Evolutionary conservation across 73 alveolate species (phyloP).

Genomic region (Halteria grandinella): DNA sequence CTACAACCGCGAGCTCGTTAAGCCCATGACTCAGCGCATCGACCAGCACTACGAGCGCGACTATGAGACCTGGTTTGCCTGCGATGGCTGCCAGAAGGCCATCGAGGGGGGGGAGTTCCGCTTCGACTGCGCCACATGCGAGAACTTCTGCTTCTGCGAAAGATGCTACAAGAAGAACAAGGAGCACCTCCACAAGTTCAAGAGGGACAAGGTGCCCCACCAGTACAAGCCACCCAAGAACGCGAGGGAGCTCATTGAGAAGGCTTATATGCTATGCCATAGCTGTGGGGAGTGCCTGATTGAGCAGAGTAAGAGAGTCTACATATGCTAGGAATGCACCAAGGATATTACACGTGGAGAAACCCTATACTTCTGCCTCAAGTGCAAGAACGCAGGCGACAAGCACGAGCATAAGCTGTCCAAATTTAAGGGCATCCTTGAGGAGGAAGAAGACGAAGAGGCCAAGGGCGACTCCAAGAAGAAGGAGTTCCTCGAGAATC

Average conservation of each 20-base stretch:
- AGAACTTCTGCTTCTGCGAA: slow-evolving; percentile 94
- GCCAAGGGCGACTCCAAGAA: slow-evolving; percentile 56
- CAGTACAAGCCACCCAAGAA: slow-evolving; percentile 91
- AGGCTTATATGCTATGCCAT: slow-evolving; percentile 67
- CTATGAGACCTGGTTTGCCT: slow-evolving; percentile 93
- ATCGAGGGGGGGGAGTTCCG: slow-evolving; percentile 90
- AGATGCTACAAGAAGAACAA: slow-evolving; percentile 77
- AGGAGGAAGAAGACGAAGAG: slow-evolving; percentile 54
- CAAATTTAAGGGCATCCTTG: slow-evolving; percentile 19
- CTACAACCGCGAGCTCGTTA: slow-evolving; percentile 41
- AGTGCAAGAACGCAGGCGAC: slow-evolving; percentile 76
- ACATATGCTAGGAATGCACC: slow-evolving; percentile 54
- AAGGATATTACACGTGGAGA: slow-evolving; percentile 60
- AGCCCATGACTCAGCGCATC: not conserved
- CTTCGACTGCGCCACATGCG: slow-evolving; percentile 95
- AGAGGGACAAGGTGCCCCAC: slow-evolving; percentile 84
- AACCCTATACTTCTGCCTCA: slow-evolving; percentile 72
- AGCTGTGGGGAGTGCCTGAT: slow-evolving; percentile 37
- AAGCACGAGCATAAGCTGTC: slow-evolving; percentile 75
- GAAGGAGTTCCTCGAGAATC: slow-evolving; percentile 72
- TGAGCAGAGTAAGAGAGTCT: slow-evolving; percentile 46
- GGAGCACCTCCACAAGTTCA: slow-evolving; percentile 89
- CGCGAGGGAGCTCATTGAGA: slow-evolving; percentile 73
- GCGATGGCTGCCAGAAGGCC: slow-evolving; percentile 96
- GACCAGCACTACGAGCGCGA: too few species aligned